Conservation (phyloP, 208 protist species). For the Trypanosoma congolense region DNA sequence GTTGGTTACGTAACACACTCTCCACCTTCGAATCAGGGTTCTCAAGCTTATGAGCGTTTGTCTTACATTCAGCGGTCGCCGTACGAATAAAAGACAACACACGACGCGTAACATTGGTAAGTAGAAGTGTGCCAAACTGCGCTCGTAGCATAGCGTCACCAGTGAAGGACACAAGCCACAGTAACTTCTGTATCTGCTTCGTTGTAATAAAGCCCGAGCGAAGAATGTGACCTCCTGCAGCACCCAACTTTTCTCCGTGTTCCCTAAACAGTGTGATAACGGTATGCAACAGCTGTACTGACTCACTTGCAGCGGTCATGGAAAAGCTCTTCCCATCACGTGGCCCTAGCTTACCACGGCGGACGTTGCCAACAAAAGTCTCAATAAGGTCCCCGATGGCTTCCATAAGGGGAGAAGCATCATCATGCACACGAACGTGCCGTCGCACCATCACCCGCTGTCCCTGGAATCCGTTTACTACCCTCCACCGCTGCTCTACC, state of each 20-base stretch:
- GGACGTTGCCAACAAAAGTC: conserved; percentile 54
- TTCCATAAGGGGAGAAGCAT: conserved; percentile 24
- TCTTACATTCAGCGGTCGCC: conserved; percentile 41
- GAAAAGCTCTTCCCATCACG: conserved; percentile 44
- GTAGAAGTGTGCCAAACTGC: conserved; percentile 66
- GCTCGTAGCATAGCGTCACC: conserved; percentile 56
- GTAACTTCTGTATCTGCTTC: conserved; percentile 40
- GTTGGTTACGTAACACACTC: conserved; percentile 15
- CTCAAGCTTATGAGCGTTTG: conserved; percentile 44
- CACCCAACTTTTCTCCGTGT: conserved; percentile 28
- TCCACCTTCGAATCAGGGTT: conserved; percentile 32
- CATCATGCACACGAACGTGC: conserved; percentile 8
- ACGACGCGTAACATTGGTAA: conserved; percentile 81
- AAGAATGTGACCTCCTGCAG: conserved; percentile 34
- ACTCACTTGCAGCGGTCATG: conserved; percentile 51
- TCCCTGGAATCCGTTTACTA: too few species aligned
- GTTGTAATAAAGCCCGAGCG: conserved; percentile 48
- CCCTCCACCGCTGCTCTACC: too few species aligned
- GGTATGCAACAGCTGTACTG: conserved; percentile 42
- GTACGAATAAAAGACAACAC: conserved; percentile 75
- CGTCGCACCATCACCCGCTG: not conserved
- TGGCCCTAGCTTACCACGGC: conserved; percentile 36
- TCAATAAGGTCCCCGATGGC: conserved; percentile 48
- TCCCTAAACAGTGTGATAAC: conserved; percentile 58
- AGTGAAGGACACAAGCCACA: conserved; percentile 50